Conservation (phyloP, 176 grass and related monocot species). For the Eragrostis curvula region DNA sequence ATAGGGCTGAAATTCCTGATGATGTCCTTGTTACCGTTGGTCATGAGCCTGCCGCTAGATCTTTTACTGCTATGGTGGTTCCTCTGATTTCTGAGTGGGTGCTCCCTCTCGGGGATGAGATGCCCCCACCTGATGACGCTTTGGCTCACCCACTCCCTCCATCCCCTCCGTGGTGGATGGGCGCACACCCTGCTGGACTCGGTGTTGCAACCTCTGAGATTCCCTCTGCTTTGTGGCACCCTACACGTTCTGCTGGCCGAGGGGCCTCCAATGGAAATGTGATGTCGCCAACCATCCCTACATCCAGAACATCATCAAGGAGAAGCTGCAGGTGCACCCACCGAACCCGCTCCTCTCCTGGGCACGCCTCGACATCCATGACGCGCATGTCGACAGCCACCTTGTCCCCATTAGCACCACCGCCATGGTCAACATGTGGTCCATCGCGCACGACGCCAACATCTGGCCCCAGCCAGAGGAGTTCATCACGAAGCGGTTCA, state of each 20-base stretch:
- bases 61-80: too few relatives aligned
- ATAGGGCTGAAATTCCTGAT: too few relatives aligned
- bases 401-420: constrained; percentile 73
- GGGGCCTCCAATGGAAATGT: too few relatives aligned
- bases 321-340: constrained; percentile 76
- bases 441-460: constrained; percentile 69
- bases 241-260: constrained; percentile 5
- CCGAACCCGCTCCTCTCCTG: constrained; percentile 86
- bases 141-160: too few relatives aligned
- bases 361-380: constrained; percentile 74
- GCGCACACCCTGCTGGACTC: too few relatives aligned
- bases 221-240: not conserved
- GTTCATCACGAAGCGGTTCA: constrained; percentile 71
- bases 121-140: too few relatives aligned
- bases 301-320: constrained; percentile 71
- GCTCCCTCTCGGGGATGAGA: too few relatives aligned
- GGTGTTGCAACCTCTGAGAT: too few relatives aligned
- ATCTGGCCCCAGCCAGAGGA: constrained; percentile 57
- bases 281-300: constrained; percentile 69
- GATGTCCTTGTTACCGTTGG: too few relatives aligned
- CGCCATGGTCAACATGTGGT: constrained; percentile 97
- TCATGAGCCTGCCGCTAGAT: too few relatives aligned
- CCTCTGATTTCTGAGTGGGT: too few relatives aligned
- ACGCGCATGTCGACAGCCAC: constrained; percentile 62
- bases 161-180: too few relatives aligned